Base-by-base conservation (phyloP, 1,284 basidiomycete species). In the Sanghuangporus weigelae region DNA sequence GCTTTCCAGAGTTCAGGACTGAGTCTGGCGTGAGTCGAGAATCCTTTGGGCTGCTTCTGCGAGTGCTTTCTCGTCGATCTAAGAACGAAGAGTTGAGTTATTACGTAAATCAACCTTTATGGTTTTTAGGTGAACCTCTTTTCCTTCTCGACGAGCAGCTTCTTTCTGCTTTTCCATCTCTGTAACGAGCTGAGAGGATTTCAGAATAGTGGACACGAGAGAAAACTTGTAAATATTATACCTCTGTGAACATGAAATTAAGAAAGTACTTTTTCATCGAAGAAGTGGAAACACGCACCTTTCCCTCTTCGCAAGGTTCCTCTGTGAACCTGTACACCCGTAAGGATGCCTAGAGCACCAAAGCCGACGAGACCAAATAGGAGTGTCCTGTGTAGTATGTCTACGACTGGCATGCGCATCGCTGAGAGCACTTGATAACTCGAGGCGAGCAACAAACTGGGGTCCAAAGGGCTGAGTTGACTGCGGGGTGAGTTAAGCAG, bases 21-120 rank as follows among this genome's bases (percentile, higher is more conserved):
- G 31, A n/a, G 31, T 54, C 7, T 61, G 42, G n/a, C 63, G 53
- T 21, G 63, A 61, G 23, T 61, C 50, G 7, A 61, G 23, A 19
- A 64, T 61, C 14, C 16, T 42, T 38, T 64, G 63, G 14, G 63
- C 63, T 44, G 63, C 63, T 53, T 65, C 56, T 31, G 57, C 64
- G 8, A 65, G 56, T 4, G 64, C 64, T 44, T 62, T 62, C 57
- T 65, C 64, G 56, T 65, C 60, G 14, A 65, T 39, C 64, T 65
- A 35, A 23, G 35, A n/a, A 11, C 7, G 21, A 19, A 11, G n/a
- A 46, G 16, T 7, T 46, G 44, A 19, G 8, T 46, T 21, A 46
- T 46, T 46, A 46, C 44, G 44, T 46, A 46, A 46, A n/a, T n/a
- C 16, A 46, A 46, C 16, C 44, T 46, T 46, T 46, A 14, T 6